Base-by-base conservation (phyloP, 2,329 filamentous ascomycete species). In the Mycosphaerella sp. region DNA sequence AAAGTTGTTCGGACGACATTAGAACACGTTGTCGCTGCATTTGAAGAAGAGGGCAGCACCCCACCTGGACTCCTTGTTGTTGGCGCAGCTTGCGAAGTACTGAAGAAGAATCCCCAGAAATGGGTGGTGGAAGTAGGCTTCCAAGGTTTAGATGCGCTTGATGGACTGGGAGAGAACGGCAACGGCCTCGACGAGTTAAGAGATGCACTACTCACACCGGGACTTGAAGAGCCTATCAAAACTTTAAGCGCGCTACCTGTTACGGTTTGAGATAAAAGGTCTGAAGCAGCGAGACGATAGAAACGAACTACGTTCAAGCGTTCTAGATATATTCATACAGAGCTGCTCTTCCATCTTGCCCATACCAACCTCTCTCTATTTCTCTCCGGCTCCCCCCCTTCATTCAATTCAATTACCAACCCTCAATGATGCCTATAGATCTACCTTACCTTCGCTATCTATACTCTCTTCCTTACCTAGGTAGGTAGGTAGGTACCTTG, bases 91-190 rank as follows among this genome's bases (percentile, higher is more conserved):
- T 98, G 93, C 63, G 85, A 89, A 65, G 88, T 89, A 4, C 70
- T 97, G 54, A 79, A 84, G 59, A 73, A 74, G 14, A 76, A 80
- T 53, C 79, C 78, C 1, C 78, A 82, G 64, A 82, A 82, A 54
- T 96, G 92, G 92, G 74, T 79, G 0, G 87, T 95, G 0, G 90
- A 96, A 69, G 91, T 96, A 45, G 91, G 90, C 0, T 95, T 95
- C 65, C 78, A 78, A 59, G 87, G 85, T 0, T 69, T 95, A 50
- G 86, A 92, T 55, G 73, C 70, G 31, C 55, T 79, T 45, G 69
- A 69, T 34, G 64, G 62, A 6, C 51, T 70, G 14, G 65, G 62
- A 9, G 66, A 69, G 44, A 58, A 59, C 11, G 59, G 57, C 11
- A 62, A 56, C 23, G 60, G 64, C 14, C 57, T 69, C 23, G 67